Percentiles rank a stretch among this genome's conserved stretches.
Conservation (phyloP, 2,329 filamentous ascomycete species). For the Moelleriella libera region DNA sequence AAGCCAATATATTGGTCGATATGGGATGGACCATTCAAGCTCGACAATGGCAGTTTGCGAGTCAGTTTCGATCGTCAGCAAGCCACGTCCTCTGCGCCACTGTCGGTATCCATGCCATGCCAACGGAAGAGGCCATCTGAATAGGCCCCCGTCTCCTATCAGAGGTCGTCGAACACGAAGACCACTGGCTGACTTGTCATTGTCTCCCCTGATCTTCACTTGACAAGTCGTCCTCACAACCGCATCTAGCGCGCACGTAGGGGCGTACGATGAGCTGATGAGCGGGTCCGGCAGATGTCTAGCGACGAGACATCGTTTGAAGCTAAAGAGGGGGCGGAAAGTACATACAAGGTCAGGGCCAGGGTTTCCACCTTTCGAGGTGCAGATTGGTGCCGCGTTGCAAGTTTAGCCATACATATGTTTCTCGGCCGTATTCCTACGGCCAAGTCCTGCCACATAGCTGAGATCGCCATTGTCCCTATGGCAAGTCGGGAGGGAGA, state of each 20-base stretch:
- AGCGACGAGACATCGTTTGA: slow-evolving; percentile 1
- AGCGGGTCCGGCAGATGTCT: not conserved
- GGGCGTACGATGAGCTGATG: not conserved
- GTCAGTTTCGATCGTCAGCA: not conserved
- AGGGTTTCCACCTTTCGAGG: not conserved
- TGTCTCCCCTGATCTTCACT: not conserved
- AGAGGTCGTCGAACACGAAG: not conserved
- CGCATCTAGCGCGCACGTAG: not conserved
- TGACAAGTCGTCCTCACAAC: not conserved
- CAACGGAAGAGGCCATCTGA: too few relatives aligned
- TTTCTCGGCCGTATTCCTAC: not conserved
- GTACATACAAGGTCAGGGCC: not conserved
- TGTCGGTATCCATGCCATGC: not conserved
- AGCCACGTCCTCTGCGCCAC: not conserved
- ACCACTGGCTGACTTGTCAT: not conserved
- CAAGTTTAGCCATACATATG: too few relatives aligned
- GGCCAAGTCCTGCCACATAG: not conserved
- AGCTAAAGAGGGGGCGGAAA: not conserved
- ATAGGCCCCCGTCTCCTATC: too few relatives aligned
- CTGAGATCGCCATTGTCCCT: not conserved
- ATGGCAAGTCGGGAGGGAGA: not conserved
- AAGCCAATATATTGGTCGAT: not conserved
- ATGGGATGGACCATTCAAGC: not conserved
- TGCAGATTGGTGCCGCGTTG: too few relatives aligned
- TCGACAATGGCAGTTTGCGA: not conserved